Conservation (phyloP, 176 grass and related monocot genomes). For the Oryza officinalis region DNA sequence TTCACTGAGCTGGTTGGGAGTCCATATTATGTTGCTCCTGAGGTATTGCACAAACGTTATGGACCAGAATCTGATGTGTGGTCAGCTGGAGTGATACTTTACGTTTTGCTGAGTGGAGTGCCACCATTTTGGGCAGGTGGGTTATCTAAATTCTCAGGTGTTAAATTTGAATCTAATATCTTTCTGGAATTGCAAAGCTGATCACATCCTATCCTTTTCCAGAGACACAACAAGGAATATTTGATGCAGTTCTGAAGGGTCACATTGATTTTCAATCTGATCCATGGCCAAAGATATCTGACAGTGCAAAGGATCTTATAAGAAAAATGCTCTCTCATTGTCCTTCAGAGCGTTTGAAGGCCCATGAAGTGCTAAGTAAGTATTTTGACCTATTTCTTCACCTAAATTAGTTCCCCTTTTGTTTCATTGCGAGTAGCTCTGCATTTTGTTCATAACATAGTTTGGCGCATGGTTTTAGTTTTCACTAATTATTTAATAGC, state of each 20-base stretch:
- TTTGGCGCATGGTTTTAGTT: neutral
- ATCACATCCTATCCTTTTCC: conserved; percentile 24
- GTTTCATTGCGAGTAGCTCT: neutral
- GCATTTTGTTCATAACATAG: neutral
- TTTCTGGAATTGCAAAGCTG: conserved; percentile 34
- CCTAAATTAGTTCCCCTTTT: neutral
- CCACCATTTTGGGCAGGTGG: conserved; percentile 95
- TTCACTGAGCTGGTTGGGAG: conserved; percentile 92
- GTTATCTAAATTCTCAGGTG: conserved; percentile 1
- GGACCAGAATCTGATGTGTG: conserved; percentile 89
- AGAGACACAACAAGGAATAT: conserved; percentile 91
- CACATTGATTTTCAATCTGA: conserved; percentile 90
- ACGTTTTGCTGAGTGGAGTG: conserved; percentile 85
- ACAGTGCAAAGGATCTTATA: conserved; percentile 91
- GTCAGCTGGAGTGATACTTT: conserved; percentile 87
- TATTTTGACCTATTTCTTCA: conserved; percentile 24
- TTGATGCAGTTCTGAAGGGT: conserved; percentile 88
- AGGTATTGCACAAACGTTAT: conserved; percentile 76
- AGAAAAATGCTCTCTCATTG: conserved; percentile 77
- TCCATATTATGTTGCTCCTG: conserved; percentile 86
- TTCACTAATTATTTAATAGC: neutral
- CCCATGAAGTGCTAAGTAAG: conserved; percentile 94
- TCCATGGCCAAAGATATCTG: conserved; percentile 84
- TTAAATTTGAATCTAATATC: conserved; percentile 12
- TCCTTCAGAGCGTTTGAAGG: conserved; percentile 77